Base-by-base conservation (phyloP, 345 rosid genomes). In the Combretum micranthum region DNA sequence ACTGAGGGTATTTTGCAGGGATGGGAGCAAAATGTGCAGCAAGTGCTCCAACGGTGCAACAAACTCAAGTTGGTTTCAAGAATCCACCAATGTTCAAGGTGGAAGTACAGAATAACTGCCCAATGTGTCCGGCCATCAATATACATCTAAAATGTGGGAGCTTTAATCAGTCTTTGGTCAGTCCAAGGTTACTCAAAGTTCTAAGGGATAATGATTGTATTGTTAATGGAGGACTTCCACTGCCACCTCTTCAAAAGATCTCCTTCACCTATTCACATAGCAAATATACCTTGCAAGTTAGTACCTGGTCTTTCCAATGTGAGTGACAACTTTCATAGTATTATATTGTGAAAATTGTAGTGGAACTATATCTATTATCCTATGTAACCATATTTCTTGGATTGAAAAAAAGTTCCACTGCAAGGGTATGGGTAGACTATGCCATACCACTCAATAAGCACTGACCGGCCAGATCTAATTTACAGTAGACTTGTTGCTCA, bases 271-370 rank as follows among this genome's bases (percentile, higher is more conserved):
- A 74, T 50, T 46, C 75, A 13, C 75, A 74, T 26, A 52, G 46
- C 25, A 68, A 61, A 60, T 69, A 53, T 55, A 16, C 47, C 44
- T 22, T 74, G 66, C 68, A 51, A 1, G 66, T 69, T 1, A 18
- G 60, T 54, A 42, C 63, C 46, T 74, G 78, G 78, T 52, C n/a
- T 61, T 74, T 74, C 69, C 78, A 74, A 62, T 74, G 78, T 49
- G 78, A 74, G 63, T 74, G 50, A 64, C 2, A 16, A 44, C 44
- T 11, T 11, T 8, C 10, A 17, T 7, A 8, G 23, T 50, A 19
- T 50, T 25, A 9, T 4, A 18, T 1, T 50, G 18, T 50, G 7
- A 50, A 19, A 20, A 14, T 19, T 26, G 23, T 12, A 18, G 18
- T 32, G 15, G 23, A 8, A 15, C 15, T 22, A 22, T 32, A 19